Conservation (phyloP, 1,139 yeast genomes). For the Zygosaccharomyces pseudobailii region DNA sequence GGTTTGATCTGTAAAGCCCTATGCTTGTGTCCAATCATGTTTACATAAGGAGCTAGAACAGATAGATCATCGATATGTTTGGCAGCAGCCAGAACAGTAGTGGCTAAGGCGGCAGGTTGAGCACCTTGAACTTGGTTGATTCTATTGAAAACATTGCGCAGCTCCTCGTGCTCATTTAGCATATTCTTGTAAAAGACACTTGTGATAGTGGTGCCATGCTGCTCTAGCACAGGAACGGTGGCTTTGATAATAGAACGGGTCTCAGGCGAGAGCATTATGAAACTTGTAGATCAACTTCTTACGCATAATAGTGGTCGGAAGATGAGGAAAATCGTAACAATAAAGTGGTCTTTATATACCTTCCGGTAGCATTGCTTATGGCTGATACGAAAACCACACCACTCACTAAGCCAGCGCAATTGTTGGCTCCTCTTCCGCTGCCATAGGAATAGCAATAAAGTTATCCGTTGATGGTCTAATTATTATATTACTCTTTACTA, state of each 20-base stretch:
- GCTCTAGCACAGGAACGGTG: slow-evolving; percentile 56
- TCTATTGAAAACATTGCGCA: slow-evolving; percentile 56
- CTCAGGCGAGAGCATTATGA: slow-evolving; percentile 26
- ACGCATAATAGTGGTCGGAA: neutral
- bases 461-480: neutral
- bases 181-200: slow-evolving; percentile 50
- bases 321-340: neutral
- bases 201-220: slow-evolving; percentile 53
- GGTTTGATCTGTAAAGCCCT: slow-evolving; percentile 59
- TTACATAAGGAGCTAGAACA: slow-evolving; percentile 50
- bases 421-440: neutral
- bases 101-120: slow-evolving; percentile 65
- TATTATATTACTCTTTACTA: neutral
- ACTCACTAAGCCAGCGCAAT: neutral
- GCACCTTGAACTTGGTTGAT: slow-evolving; percentile 51
- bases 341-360: neutral
- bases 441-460: neutral
- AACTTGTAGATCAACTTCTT: neutral
- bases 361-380: too few species aligned
- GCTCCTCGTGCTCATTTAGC: slow-evolving; percentile 50
- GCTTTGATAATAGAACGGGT: slow-evolving; percentile 42
- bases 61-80: slow-evolving; percentile 57
- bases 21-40: slow-evolving; percentile 60
- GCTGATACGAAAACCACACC: neutral
- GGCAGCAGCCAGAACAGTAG: slow-evolving; percentile 58